Conservation (phyloP, 345 rosid species). For the Aurinia saxatilis region DNA sequence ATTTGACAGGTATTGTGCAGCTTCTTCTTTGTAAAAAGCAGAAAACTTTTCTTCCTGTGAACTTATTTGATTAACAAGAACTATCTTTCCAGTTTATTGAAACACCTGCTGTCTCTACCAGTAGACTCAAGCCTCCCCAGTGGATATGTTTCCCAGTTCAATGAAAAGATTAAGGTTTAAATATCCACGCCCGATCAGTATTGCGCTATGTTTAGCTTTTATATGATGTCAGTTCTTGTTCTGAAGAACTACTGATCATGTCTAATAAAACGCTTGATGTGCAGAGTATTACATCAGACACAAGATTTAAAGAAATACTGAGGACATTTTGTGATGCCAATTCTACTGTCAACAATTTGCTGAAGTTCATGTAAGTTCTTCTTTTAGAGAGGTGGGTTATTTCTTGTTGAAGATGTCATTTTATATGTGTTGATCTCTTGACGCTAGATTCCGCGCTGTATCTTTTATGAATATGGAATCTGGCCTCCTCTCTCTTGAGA, state of each 20-base stretch:
- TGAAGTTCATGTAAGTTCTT: slow-evolving; percentile 70
- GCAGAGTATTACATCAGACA: slow-evolving; percentile 60
- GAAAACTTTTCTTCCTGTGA: background rate
- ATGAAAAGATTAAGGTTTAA: slow-evolving; percentile 65
- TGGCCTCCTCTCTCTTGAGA: slow-evolving; percentile 67
- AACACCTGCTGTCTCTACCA: slow-evolving; percentile 69
- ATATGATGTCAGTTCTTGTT: slow-evolving; percentile 2
- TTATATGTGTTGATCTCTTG: slow-evolving; percentile 20
- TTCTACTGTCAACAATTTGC: slow-evolving; percentile 50
- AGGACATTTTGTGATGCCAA: slow-evolving; percentile 33
- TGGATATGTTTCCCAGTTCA: slow-evolving; percentile 58
- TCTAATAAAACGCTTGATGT: background rate
- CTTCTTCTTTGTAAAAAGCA: slow-evolving; percentile 9
- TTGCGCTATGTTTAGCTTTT: too few relatives aligned
- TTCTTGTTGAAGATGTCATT: slow-evolving; percentile 3
- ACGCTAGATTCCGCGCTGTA: slow-evolving; percentile 62
- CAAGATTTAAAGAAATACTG: slow-evolving; percentile 59
- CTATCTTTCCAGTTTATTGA: slow-evolving; percentile 57
- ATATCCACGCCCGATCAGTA: slow-evolving; percentile 10
- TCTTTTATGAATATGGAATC: slow-evolving; percentile 55
- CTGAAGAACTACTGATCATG: background rate
- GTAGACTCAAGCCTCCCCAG: slow-evolving; percentile 52
- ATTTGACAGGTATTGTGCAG: slow-evolving; percentile 42
- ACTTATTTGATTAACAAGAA: background rate
- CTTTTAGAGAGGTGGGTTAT: slow-evolving; percentile 4